A percentile compares a stretch with the other conserved stretches of the same genome.
Conservation (phyloP, 371 early-diverging fungal species). For the Haplosporangium sp. region DNA sequence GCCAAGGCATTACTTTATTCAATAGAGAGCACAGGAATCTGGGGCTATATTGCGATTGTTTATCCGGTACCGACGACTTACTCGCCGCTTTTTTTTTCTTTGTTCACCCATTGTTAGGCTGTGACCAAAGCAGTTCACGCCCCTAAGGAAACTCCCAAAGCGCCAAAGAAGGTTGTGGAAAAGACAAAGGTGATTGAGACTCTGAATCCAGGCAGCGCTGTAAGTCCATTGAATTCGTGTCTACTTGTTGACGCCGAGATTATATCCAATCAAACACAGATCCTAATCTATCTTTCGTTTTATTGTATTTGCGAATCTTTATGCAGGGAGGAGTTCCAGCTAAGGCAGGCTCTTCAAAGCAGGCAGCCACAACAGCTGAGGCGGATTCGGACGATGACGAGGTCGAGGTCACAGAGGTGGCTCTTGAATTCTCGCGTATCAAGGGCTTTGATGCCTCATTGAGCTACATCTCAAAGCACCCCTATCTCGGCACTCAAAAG, state of each 20-base stretch:
- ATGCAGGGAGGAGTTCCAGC: conserved; percentile 40
- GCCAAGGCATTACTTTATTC: background rate
- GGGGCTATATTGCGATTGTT: background rate
- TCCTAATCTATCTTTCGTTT: too few relatives aligned
- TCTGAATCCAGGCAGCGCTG: conserved; percentile 73
- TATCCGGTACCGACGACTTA: background rate
- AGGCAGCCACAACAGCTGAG: conserved; percentile 21
- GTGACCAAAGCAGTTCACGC: conserved; percentile 60
- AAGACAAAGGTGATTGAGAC: conserved; percentile 77
- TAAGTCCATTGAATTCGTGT: conserved; percentile 28
- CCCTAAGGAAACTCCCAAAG: conserved; percentile 39
- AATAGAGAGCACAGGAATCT: background rate
- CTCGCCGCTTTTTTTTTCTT: background rate
- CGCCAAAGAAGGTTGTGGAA: conserved; percentile 57
- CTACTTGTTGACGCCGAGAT: too few relatives aligned
- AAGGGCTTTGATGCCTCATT: conserved; percentile 75
- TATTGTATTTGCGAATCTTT: background rate
- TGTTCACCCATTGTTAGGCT: conserved; percentile 42
- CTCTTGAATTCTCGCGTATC: conserved; percentile 70
- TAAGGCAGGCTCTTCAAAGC: conserved; percentile 32
- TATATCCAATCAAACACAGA: too few relatives aligned
- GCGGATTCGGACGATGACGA: conserved; percentile 68
- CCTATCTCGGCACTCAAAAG: conserved; percentile 74
- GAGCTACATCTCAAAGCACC: conserved; percentile 74
- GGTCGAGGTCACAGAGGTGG: conserved; percentile 69